Evolutionary conservation across 208 protist species (phyloP).

Genomic region (Wallacemonas collosoma): DNA sequence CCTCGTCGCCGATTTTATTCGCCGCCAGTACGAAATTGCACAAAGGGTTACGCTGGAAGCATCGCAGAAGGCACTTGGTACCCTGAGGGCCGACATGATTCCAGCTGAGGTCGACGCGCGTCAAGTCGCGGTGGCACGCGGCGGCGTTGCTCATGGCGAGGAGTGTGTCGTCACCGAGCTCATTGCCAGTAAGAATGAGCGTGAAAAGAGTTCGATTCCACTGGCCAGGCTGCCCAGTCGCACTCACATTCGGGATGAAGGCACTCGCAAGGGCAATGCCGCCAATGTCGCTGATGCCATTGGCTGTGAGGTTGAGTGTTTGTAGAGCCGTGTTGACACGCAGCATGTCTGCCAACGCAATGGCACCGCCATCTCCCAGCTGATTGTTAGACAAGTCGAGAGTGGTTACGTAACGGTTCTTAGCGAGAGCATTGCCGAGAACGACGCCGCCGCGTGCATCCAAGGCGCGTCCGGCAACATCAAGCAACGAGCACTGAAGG

Average conservation of each 20-base stretch:
- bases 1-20: constrained; percentile 80
- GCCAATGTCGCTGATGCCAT: constrained; percentile 78
- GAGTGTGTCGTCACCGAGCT: constrained; percentile 76
- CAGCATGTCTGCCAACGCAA: constrained; percentile 69
- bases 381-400: constrained; percentile 75
- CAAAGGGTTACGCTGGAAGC: constrained; percentile 75
- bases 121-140: constrained; percentile 81
- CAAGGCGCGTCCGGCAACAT: constrained; percentile 60
- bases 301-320: constrained; percentile 75
- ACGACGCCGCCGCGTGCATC: constrained; percentile 68
- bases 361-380: constrained; percentile 75
- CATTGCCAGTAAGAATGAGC: constrained; percentile 69
- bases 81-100: constrained; percentile 80
- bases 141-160: constrained; percentile 85
- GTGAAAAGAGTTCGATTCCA: constrained; percentile 85
- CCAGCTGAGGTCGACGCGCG: constrained; percentile 79
- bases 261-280: constrained; percentile 85
- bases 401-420: constrained; percentile 56
- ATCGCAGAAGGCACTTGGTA: constrained; percentile 74
- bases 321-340: constrained; percentile 64
- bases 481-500: constrained; percentile 50
- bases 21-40: constrained; percentile 74
- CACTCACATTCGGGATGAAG: constrained; percentile 81
- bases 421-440: constrained; percentile 64
- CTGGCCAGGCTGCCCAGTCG: constrained; percentile 78